A percentile compares a stretch with the other conserved stretches of the same genome.
Evolutionary conservation across 1,139 yeast species (phyloP).

Genomic region (Williopsis jadinii): DNA sequence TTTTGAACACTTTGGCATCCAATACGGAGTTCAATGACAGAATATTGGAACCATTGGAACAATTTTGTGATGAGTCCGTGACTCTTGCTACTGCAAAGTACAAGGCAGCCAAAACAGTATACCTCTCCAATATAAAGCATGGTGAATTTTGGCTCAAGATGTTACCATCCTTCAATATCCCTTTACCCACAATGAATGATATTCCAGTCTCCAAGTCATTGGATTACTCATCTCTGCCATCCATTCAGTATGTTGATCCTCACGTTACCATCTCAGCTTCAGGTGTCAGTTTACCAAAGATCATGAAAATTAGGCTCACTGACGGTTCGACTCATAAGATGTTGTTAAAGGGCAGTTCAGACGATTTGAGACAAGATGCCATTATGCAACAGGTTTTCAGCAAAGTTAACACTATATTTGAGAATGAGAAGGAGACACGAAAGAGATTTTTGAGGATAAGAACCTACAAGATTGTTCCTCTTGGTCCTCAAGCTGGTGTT

Average conservation of each 20-base stretch:
- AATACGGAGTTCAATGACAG: slow-evolving; percentile 19
- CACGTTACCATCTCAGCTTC: slow-evolving; percentile 57
- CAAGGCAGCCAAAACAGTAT: slow-evolving; percentile 25
- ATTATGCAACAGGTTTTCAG: slow-evolving; percentile 96
- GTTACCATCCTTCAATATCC: slow-evolving; percentile 41
- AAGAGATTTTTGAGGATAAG: slow-evolving; percentile 54
- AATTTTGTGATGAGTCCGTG: slow-evolving; percentile 44
- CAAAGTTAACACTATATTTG: slow-evolving; percentile 71
- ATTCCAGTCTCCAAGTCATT: slow-evolving; percentile 33
- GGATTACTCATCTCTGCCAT: slow-evolving; percentile 43
- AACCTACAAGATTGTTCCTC: slow-evolving; percentile 85
- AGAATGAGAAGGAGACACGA: slow-evolving; percentile 48
- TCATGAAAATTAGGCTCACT: slow-evolving; percentile 45
- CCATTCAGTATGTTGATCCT: slow-evolving; percentile 38
- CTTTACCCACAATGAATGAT: slow-evolving; percentile 59
- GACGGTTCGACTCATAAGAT: slow-evolving; percentile 54
- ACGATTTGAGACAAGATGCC: slow-evolving; percentile 91
- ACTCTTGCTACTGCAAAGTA: slow-evolving; percentile 44
- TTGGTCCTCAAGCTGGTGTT: slow-evolving; percentile 83
- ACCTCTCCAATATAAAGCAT: slow-evolving; percentile 30
- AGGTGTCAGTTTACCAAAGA: slow-evolving; percentile 85
- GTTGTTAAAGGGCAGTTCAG: slow-evolving; percentile 74
- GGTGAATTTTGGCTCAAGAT: slow-evolving; percentile 53
- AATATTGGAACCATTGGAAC: slow-evolving; percentile 36
- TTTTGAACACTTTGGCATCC: slow-evolving; percentile 33